These are phyloP conservation scores for Talaromyces trachyspermus DNA, from an alignment of 495 filamentous ascomycete genomes.

Conservation along the genomic window DNA sequence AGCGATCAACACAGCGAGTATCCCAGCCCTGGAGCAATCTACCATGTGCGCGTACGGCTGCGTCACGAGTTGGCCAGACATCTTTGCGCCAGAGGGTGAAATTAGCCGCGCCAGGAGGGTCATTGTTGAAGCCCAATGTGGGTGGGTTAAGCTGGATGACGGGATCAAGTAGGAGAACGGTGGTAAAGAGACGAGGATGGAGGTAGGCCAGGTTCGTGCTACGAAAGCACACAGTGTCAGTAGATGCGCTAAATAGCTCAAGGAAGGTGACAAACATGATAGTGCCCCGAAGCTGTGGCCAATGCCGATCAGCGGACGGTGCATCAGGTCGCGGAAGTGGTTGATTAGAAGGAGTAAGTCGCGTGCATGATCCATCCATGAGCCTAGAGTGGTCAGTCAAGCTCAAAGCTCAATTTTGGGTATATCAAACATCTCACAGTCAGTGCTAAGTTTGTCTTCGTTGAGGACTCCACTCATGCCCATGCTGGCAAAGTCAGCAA, in stretches of 20 bases:
- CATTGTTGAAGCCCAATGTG: background rate
- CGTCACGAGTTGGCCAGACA: slow-evolving; percentile 48
- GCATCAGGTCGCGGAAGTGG: slow-evolving; percentile 63
- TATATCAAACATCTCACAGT: slow-evolving; percentile 32
- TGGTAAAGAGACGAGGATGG: slow-evolving; percentile 65
- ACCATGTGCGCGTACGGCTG: slow-evolving; percentile 35
- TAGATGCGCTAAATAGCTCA: too few relatives aligned
- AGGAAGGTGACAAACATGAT: slow-evolving; percentile 2
- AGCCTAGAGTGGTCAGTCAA: slow-evolving; percentile 10
- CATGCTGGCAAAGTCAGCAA: slow-evolving; percentile 62
- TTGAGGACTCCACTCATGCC: slow-evolving; percentile 64
- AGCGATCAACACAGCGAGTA: slow-evolving; percentile 48
- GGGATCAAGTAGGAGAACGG: slow-evolving; percentile 64
- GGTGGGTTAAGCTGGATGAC: slow-evolving; percentile 30
- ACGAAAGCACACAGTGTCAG: too few relatives aligned
- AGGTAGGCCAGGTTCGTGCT: slow-evolving; percentile 44
- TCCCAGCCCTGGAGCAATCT: slow-evolving; percentile 59
- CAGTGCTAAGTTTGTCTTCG: slow-evolving; percentile 57
- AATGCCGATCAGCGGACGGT: slow-evolving; percentile 58
- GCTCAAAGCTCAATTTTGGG: background rate
- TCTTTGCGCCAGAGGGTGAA: slow-evolving; percentile 47
- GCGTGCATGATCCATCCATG: slow-evolving; percentile 68
- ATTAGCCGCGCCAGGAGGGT: slow-evolving; percentile 13
- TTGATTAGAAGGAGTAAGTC: slow-evolving; percentile 75
- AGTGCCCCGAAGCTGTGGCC: slow-evolving; percentile 69